Evolutionary conservation across 2,329 filamentous ascomycete species (phyloP), one percentile per base, ranked within the genome.

Genomic region (Pleurostoma richardsiae): DNA sequence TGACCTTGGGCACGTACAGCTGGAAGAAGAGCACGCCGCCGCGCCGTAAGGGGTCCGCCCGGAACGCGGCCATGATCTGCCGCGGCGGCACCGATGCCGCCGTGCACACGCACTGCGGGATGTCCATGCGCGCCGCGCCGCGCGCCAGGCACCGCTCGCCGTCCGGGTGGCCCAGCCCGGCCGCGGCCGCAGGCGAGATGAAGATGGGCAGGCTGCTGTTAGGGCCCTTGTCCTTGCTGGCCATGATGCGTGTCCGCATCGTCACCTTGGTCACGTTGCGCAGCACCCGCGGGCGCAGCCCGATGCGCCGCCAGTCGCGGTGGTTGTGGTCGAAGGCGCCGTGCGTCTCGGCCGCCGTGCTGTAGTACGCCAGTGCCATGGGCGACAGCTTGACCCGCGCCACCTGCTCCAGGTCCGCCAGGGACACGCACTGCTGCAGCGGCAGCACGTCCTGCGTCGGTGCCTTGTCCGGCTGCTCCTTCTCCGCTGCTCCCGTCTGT

Each of bases 171-270:
- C 64, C 70, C 40, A 71, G 70, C 27, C 64, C 69, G 31, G 65
- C 72, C 26, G 67, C 64, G 8, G 71, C 68, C 30, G 70, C 71
- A 1, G 73, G 73, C 2, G 67, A 65, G 54, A 77, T 76, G 56
- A 76, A 76, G 58, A 77, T 67, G 1, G 74, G 73, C 6, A 69
- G 67, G 8, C 65, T 68, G 48, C 74, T 71, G 54, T 73, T 72
- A 54, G 73, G 58, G 6, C 72, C 73, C 19, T 19, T 19, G 19
- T 19, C 19, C 19, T 19, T 19, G 19, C 19, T 2, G 19, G 19
- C 19, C 6, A 66, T 54, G 42, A 68, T 58, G 7, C 50, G 47
- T 10, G 53, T 49, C 10, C 46, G 51, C 26, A 56, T 49, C 2
- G 59, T 54, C 4, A 56, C 46, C 27, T 40, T 46, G 8, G 30